Evolutionary conservation across 2,329 filamentous ascomycete genomes (phyloP).

Genomic region (Aureobasidium sp.): DNA sequence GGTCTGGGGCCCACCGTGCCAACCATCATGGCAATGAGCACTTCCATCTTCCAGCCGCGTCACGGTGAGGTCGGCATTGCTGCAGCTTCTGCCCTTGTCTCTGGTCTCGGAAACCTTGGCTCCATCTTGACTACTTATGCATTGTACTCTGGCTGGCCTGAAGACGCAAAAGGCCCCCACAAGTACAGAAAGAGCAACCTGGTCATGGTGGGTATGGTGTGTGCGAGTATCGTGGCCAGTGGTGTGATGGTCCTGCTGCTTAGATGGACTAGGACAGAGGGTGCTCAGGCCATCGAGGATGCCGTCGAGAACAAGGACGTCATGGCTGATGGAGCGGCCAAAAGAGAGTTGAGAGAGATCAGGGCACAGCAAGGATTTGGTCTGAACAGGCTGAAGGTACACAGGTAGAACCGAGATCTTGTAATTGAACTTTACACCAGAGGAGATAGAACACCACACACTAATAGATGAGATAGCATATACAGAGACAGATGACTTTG

Average conservation of each 20-base stretch:
- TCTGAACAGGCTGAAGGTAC: conserved; percentile 2
- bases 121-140: conserved; percentile 85
- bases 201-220: conserved; percentile 80
- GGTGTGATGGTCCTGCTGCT: conserved; percentile 62
- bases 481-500: neutral
- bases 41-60: conserved; percentile 79
- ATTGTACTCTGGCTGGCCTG: conserved; percentile 79
- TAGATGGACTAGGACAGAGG: conserved; percentile 26
- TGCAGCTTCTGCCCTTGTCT: conserved; percentile 76
- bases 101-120: conserved; percentile 78
- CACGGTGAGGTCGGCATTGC: conserved; percentile 89
- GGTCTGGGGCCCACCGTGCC: conserved; percentile 85
- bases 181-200: conserved; percentile 79
- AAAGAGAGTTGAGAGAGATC: conserved; percentile 26
- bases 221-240: conserved; percentile 67
- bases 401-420: neutral
- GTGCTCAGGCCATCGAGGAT: conserved; percentile 25
- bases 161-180: conserved; percentile 56
- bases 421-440: neutral
- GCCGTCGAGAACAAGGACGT: conserved; percentile 16
- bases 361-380: neutral
- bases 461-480: neutral
- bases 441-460: neutral
- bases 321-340: conserved; percentile 34
- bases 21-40: conserved; percentile 91